These are phyloP conservation scores for Globisporangium ultimum DNA, from an alignment of 352 stramenopile species.

Conservation along the genomic window DNA sequence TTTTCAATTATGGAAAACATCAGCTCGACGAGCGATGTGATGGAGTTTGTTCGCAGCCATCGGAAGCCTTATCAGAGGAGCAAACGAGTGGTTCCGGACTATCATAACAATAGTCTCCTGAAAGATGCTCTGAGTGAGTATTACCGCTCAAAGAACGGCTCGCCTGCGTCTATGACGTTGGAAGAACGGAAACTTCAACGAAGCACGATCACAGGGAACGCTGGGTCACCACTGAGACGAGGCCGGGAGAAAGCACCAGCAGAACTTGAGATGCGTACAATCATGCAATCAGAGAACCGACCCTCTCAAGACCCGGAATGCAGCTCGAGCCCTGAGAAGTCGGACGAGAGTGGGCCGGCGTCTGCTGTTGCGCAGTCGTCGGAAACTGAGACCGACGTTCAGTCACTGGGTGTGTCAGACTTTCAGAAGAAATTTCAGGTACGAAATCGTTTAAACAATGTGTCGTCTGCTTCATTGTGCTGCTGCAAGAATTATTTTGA, in stretches of 20 bases:
- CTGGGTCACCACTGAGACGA: conserved; percentile 4
- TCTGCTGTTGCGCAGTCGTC: conserved; percentile 12
- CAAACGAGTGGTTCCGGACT: conserved; percentile 40
- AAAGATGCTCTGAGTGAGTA: conserved; percentile 61
- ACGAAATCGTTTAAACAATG: conserved; percentile 1
- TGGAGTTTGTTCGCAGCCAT: conserved; percentile 56
- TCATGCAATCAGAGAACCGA: not conserved
- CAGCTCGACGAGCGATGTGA: conserved; percentile 48
- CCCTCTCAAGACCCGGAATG: not conserved
- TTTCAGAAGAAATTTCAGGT: conserved; percentile 87
- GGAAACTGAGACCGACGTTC: conserved; percentile 27
- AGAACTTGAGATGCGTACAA: conserved; percentile 13
- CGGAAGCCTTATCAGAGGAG: conserved; percentile 41
- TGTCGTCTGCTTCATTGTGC: not conserved
- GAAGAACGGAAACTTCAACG: conserved; percentile 13
- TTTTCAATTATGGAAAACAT: conserved; percentile 50
- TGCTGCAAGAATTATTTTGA: no score
- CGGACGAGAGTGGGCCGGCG: conserved; percentile 2
- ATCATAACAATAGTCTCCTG: conserved; percentile 45
- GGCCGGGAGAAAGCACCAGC: conserved; percentile 1
- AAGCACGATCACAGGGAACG: conserved; percentile 6
- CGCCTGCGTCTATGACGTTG: conserved; percentile 4
- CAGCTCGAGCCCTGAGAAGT: conserved; percentile 1
- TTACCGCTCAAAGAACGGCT: conserved; percentile 18
- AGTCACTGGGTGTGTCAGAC: conserved; percentile 56